Percentiles rank a stretch among this genome's conserved stretches.
Conservation (phyloP, 2,329 filamentous ascomycete genomes). For the Microcyclosporella mali region DNA sequence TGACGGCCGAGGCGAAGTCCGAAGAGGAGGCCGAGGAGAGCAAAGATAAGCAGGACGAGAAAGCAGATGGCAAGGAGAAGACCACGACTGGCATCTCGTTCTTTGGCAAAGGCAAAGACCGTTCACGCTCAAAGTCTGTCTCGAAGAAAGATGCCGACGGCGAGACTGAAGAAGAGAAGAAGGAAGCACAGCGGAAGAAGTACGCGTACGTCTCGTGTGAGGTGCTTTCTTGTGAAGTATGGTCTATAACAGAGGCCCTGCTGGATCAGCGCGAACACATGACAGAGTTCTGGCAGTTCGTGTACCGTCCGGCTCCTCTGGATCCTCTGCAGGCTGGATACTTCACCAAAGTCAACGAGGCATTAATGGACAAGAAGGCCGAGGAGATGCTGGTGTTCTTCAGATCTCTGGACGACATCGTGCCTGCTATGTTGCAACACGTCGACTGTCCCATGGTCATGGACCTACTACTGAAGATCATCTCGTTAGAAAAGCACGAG, state of each 20-base stretch:
- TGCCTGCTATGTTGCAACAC: slow-evolving; percentile 81
- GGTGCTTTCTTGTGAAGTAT: slow-evolving; percentile 89
- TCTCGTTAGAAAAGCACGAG: slow-evolving; percentile 88
- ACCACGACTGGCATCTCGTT: slow-evolving; percentile 38
- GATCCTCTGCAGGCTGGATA: slow-evolving; percentile 94
- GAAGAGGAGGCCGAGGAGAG: slow-evolving; percentile 38
- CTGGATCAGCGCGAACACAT: slow-evolving; percentile 76
- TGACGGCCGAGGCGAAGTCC: slow-evolving; percentile 66
- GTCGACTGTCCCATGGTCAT: slow-evolving; percentile 98
- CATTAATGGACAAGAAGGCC: slow-evolving; percentile 95
- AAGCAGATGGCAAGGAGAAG: slow-evolving; percentile 47
- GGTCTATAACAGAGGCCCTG: slow-evolving; percentile 90
- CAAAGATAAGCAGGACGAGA: slow-evolving; percentile 25
- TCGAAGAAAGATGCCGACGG: slow-evolving; percentile 35
- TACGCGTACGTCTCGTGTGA: slow-evolving; percentile 93
- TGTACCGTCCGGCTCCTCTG: slow-evolving; percentile 75
- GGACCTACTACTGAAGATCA: slow-evolving; percentile 94
- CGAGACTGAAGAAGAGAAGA: slow-evolving; percentile 58
- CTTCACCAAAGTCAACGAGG: slow-evolving; percentile 98
- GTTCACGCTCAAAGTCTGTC: slow-evolving; percentile 40
- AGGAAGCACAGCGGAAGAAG: slow-evolving; percentile 84
- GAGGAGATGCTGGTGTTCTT: slow-evolving; percentile 92
- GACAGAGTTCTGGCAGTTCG: slow-evolving; percentile 82
- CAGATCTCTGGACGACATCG: slow-evolving; percentile 72
- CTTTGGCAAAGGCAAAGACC: slow-evolving; percentile 41